Percentiles rank a stretch among this genome's conserved stretches.
Evolutionary conservation across 441 rosid species (phyloP).

Genomic region (Croton laevigatus): DNA sequence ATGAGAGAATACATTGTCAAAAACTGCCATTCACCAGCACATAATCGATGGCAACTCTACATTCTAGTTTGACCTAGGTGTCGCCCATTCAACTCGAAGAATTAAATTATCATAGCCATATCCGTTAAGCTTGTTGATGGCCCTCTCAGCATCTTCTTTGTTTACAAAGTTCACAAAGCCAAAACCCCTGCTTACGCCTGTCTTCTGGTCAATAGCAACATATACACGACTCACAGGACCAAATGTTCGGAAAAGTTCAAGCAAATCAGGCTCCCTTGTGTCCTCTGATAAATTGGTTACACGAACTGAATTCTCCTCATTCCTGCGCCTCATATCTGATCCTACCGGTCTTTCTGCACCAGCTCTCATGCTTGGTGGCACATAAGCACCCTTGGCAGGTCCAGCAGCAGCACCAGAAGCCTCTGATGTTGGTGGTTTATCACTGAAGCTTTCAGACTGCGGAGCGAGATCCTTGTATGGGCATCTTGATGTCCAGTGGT

Average conservation of each 20-base stretch:
- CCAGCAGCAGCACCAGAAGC: constrained; percentile 34
- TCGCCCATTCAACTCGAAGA: constrained; percentile 65
- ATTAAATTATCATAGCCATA: constrained; percentile 67
- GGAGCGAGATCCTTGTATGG: constrained; percentile 62
- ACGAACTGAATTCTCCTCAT: constrained; percentile 59
- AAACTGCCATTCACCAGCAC: background rate
- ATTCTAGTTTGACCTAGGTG: constrained; percentile 45
- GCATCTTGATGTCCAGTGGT: constrained; percentile 64
- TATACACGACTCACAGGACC: constrained; percentile 56
- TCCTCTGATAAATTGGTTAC: constrained; percentile 62
- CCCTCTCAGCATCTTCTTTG: constrained; percentile 59
- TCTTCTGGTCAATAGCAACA: constrained; percentile 61
- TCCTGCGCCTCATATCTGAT: constrained; percentile 58
- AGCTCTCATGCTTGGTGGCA: constrained; percentile 50
- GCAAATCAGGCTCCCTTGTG: constrained; percentile 57
- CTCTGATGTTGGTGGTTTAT: constrained; percentile 41
- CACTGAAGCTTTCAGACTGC: constrained; percentile 36
- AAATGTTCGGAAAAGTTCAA: constrained; percentile 51
- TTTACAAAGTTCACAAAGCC: constrained; percentile 63
- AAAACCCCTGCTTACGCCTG: constrained; percentile 52
- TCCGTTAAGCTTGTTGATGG: constrained; percentile 61
- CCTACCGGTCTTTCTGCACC: constrained; percentile 51
- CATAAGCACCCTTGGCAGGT: constrained; percentile 42
- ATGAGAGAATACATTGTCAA: background rate
- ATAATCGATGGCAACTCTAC: background rate